A percentile compares a stretch with the other conserved stretches of the same genome.
phyloP scores from a whole-genome alignment of 345 rosid genomes.

The Eucalyptus victrix region DNA sequence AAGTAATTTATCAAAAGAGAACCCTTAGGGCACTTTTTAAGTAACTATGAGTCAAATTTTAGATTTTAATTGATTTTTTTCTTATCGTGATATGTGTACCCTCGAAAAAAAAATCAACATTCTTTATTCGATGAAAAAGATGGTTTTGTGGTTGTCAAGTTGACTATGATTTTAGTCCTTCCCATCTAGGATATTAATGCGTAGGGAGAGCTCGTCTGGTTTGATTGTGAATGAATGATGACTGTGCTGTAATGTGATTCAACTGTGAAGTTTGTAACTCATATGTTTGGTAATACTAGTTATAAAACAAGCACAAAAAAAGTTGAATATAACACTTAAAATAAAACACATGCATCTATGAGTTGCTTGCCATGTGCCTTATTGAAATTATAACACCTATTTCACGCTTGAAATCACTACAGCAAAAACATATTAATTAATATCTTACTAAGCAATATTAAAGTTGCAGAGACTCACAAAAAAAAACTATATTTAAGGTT shows the following conservation, averaged over 20 bases:
- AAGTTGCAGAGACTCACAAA: neutral
- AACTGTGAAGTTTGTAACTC: neutral
- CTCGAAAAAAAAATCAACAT: neutral
- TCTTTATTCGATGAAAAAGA: neutral
- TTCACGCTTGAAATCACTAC: neutral
- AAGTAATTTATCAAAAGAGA: neutral
- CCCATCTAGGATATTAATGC: neutral
- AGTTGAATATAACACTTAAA: neutral
- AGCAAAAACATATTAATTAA: neutral
- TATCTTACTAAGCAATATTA: neutral
- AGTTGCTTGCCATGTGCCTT: neutral
- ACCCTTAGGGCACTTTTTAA: neutral
- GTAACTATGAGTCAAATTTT: neutral
- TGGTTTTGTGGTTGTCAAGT: neutral
- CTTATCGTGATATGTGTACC: neutral
- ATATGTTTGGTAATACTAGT: neutral
- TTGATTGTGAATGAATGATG: neutral
- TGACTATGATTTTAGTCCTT: neutral
- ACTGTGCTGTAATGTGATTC: neutral
- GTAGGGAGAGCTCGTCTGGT: neutral
- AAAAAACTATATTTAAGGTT: neutral
- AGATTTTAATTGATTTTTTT: neutral
- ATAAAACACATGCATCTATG: neutral
- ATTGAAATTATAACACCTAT: neutral
- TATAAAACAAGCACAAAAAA: neutral